A percentile compares a stretch with the other conserved stretches of the same genome.
These are phyloP conservation scores for Proliferodiscus dingleyae DNA, from an alignment of 2,329 filamentous ascomycete species.

Conservation along the genomic window DNA sequence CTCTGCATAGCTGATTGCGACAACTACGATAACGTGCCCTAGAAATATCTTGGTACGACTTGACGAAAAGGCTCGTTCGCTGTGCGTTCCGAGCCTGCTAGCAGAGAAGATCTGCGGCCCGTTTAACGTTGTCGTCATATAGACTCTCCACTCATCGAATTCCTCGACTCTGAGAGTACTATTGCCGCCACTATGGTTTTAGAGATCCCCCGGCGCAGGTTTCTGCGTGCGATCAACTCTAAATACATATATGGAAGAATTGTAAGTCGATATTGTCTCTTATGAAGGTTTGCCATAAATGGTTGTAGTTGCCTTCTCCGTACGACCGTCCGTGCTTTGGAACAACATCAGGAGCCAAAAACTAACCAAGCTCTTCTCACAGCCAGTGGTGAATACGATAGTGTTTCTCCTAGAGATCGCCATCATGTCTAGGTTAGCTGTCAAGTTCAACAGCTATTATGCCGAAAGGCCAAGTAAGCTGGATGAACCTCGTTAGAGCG, in stretches of 20 bases:
- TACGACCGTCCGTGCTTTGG: constrained; percentile 1
- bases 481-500: not conserved
- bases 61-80: not conserved
- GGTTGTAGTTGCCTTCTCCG: not conserved
- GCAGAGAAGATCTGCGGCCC: not conserved
- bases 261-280: constrained; percentile 44
- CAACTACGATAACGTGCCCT: not conserved
- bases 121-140: constrained; percentile 8
- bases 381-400: constrained; percentile 84
- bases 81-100: not conserved
- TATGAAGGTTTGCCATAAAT: not conserved
- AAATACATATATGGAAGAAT: constrained; percentile 70
- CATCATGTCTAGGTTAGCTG: constrained; percentile 72
- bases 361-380: constrained; percentile 25
- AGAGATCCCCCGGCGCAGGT: constrained; percentile 54
- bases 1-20: not conserved
- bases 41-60: not conserved
- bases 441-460: constrained; percentile 93
- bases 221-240: constrained; percentile 62
- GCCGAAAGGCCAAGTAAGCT: constrained; percentile 73
- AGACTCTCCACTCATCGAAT: constrained; percentile 8
- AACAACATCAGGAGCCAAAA: constrained; percentile 16
- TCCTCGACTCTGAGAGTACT: constrained; percentile 1
- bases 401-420: constrained; percentile 86
- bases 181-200: constrained; percentile 44